Evolutionary conservation across 169 alveolate species (phyloP).

Genomic region (Miamiensis avidus): DNA sequence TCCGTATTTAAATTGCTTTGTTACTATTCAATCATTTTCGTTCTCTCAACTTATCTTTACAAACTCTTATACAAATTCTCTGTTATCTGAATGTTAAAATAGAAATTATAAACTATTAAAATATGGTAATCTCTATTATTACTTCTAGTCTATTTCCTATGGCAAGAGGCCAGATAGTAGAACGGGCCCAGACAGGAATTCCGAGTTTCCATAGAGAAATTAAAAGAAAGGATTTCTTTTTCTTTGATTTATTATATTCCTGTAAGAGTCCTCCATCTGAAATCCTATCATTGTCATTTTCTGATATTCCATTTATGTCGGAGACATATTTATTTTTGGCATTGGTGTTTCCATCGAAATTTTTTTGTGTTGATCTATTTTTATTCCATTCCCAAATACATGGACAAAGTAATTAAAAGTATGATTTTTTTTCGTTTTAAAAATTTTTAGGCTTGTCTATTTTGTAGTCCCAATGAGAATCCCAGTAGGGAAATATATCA

Average conservation of each 20-base stretch:
- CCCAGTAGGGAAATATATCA: slow-evolving; percentile 54
- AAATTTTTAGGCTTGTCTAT: slow-evolving; percentile 47
- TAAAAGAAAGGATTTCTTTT: slow-evolving; percentile 38
- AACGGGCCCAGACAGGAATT: slow-evolving; percentile 61
- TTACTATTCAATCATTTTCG: neutral
- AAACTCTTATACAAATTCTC: too few relatives aligned
- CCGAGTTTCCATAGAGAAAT: slow-evolving; percentile 67
- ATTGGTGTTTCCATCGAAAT: neutral
- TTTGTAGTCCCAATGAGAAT: slow-evolving; percentile 59
- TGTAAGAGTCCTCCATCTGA: neutral
- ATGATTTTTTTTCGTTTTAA: slow-evolving; percentile 5
- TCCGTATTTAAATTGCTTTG: neutral
- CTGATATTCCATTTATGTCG: neutral
- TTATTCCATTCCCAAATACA: neutral
- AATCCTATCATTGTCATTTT: neutral
- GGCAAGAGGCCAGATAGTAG: slow-evolving; percentile 71
- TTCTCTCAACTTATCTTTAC: too few relatives aligned
- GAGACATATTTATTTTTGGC: neutral
- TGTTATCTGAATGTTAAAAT: too few relatives aligned
- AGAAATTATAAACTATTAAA: too few relatives aligned
- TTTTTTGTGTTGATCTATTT: neutral
- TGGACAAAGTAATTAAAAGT: neutral
- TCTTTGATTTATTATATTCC: neutral
- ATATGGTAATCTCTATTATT: too few relatives aligned
- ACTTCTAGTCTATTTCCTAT: slow-evolving; percentile 57